A percentile compares a stretch with the other conserved stretches of the same genome.
These are phyloP conservation scores for Plantago coronopus DNA, from an alignment of 305 asterid genomes.

Conservation along the genomic window DNA sequence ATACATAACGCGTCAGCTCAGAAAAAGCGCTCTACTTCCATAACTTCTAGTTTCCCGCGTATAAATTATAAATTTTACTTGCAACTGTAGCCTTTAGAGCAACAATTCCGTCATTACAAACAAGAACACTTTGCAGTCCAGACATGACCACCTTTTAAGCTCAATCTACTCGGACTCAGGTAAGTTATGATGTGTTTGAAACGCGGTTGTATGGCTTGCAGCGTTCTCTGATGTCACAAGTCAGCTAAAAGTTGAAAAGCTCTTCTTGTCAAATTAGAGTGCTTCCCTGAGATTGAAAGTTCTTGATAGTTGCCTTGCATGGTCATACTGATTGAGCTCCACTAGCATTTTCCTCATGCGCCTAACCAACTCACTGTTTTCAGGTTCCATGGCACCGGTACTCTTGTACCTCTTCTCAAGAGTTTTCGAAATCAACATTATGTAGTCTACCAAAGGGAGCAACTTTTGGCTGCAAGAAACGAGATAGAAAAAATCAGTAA, in stretches of 20 bases:
- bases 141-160: no score
- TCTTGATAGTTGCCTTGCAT: slow-evolving; percentile 62
- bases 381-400: slow-evolving; percentile 39
- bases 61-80: no score
- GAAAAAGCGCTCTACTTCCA: no score
- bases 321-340: slow-evolving; percentile 77
- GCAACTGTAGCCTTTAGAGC: no score
- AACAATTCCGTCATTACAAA: no score
- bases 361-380: slow-evolving; percentile 57
- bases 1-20: no score
- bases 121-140: no score
- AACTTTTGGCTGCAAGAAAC: slow-evolving; percentile 40
- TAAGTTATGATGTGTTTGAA: no score
- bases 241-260: background rate
- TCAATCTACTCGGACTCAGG: no score
- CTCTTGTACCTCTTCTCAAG: slow-evolving; percentile 56
- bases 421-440: slow-evolving; percentile 54
- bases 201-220: no score
- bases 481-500: background rate
- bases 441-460: slow-evolving; percentile 74
- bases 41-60: no score
- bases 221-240: no score
- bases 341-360: slow-evolving; percentile 87
- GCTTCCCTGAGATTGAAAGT: slow-evolving; percentile 92
- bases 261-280: slow-evolving; percentile 27